Evolutionary conservation across 2,329 filamentous ascomycete species (phyloP), one percentile per base, ranked within the genome.

Genomic region (Fusarium sp.): DNA sequence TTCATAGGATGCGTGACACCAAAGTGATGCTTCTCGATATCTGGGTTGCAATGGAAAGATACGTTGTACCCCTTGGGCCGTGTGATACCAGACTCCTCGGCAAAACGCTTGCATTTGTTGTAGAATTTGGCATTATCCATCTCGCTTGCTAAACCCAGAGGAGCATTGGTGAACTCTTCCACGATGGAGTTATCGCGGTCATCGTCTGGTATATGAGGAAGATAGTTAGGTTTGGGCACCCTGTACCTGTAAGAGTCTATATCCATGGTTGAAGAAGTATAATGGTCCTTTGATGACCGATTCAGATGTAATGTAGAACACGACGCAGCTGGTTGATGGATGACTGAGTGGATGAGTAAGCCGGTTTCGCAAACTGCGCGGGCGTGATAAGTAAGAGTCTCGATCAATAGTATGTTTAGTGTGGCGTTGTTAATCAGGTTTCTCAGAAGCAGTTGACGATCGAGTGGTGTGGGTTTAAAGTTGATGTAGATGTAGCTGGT

Each of bases 1-100:
- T 99, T 99, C 96, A 99, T 99, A 21, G 96, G 96, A 83, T 99
- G 96, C 12, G 93, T 94, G 82, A 93, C 92, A 71, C 96, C 96
- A 79, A 99, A 99, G 80, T 99, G 96, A 81, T 98, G 95, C 78
- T 92, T 92, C 82, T 99, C 96, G 78, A 98, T 97, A 64, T 93
- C 90, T 3, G 94, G 93, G 76, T 98, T 98, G 82, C 94, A 93
- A 80, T 99, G 96, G 81, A 94, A 98, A 12, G 95, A 98, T 48
- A 99, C 95, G 32, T 88, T 94, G 82, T 97, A 94, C 72, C 94
- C 94, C 77, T 92, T 90, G 3, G 95, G 94, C 37, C 90, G 88
- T 55, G 89, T 88, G 75, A 98, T 93, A 72, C 90, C 91, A 80
- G 93, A 86, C 54, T 87, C 83, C 63, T 86, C 82, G 25, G 86